Percentiles rank a stretch among this genome's conserved stretches.
Evolutionary conservation across 805 yeast species (phyloP).

Genomic region (Monosporozyma unispora): DNA sequence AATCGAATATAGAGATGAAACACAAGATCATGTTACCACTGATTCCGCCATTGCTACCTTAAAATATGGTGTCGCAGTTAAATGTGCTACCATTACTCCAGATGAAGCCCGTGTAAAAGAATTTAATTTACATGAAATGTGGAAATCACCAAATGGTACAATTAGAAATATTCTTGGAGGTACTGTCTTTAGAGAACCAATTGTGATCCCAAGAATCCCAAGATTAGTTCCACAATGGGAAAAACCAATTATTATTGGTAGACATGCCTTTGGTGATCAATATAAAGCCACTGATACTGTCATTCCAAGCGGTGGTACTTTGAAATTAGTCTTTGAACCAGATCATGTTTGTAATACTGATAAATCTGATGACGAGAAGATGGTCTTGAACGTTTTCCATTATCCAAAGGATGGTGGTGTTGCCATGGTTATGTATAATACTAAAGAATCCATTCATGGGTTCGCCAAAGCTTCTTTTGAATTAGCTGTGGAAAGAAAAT

Average conservation of each 20-base stretch:
- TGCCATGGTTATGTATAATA: slow-evolving; percentile 90
- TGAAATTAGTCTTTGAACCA: slow-evolving; percentile 72
- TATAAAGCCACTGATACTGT: slow-evolving; percentile 86
- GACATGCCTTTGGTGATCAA: slow-evolving; percentile 97
- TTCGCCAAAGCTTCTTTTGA: slow-evolving; percentile 92
- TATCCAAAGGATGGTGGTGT: slow-evolving; percentile 58
- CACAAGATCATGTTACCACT: slow-evolving; percentile 78
- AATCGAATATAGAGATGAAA: slow-evolving; percentile 75
- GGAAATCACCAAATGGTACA: slow-evolving; percentile 96
- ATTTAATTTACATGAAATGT: slow-evolving; percentile 86
- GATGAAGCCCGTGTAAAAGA: slow-evolving; percentile 93
- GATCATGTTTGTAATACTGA: slow-evolving; percentile 33
- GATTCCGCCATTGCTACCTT: slow-evolving; percentile 88
- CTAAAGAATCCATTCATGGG: slow-evolving; percentile 80
- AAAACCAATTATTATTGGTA: slow-evolving; percentile 90
- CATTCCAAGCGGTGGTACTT: slow-evolving; percentile 54
- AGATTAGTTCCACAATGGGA: slow-evolving; percentile 88
- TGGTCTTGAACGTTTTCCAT: slow-evolving; percentile 34
- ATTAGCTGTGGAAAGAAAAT: slow-evolving; percentile 67
- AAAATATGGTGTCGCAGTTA: slow-evolving; percentile 86
- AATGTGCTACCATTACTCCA: slow-evolving; percentile 98
- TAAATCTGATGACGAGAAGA: slow-evolving; percentile 20
- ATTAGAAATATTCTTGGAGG: slow-evolving; percentile 94
- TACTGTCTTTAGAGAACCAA: slow-evolving; percentile 94
- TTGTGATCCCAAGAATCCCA: slow-evolving; percentile 82